These are phyloP conservation scores for Magnusiomyces ingens DNA, from an alignment of 1,139 yeast genomes.

Conservation along the genomic window DNA sequence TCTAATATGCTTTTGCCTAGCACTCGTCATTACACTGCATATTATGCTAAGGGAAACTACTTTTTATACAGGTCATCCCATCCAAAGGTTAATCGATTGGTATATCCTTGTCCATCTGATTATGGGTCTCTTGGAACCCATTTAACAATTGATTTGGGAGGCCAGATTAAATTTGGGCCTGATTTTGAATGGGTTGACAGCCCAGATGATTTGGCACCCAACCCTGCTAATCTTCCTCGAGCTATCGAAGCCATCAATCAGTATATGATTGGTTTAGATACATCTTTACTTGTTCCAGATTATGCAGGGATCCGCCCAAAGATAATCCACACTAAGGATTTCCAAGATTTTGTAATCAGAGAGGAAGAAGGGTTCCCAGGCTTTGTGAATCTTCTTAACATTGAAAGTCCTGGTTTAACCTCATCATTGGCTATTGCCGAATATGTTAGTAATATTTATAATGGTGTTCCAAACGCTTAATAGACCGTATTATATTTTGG, in stretches of 20 bases:
- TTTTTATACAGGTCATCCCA: slow-evolving; percentile 47
- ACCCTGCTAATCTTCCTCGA: slow-evolving; percentile 40
- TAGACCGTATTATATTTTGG: too few species aligned
- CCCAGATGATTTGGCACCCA: slow-evolving; percentile 34
- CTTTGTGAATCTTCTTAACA: slow-evolving; percentile 70
- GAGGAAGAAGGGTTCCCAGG: slow-evolving; percentile 68
- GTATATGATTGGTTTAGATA: slow-evolving; percentile 56
- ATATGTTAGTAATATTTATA: slow-evolving; percentile 40
- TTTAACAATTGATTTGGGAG: slow-evolving; percentile 75
- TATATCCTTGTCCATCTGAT: slow-evolving; percentile 79
- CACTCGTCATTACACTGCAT: slow-evolving; percentile 51
- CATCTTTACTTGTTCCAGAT: slow-evolving; percentile 51
- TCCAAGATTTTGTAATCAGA: slow-evolving; percentile 67
- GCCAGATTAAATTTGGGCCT: slow-evolving; percentile 79
- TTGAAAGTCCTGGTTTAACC: slow-evolving; percentile 88
- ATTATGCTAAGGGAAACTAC: slow-evolving; percentile 81
- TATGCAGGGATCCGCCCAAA: slow-evolving; percentile 86
- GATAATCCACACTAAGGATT: slow-evolving; percentile 42
- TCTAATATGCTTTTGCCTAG: slow-evolving; percentile 63
- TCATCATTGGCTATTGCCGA: slow-evolving; percentile 76
- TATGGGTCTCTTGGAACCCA: slow-evolving; percentile 81
- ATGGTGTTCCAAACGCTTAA: slow-evolving; percentile 6
- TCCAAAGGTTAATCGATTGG: slow-evolving; percentile 38
- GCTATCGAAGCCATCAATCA: slow-evolving; percentile 55
- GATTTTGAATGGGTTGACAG: slow-evolving; percentile 73